Evolutionary conservation across 108 stramenopile genomes (phyloP).

Genomic region (Seminavis robusta): DNA sequence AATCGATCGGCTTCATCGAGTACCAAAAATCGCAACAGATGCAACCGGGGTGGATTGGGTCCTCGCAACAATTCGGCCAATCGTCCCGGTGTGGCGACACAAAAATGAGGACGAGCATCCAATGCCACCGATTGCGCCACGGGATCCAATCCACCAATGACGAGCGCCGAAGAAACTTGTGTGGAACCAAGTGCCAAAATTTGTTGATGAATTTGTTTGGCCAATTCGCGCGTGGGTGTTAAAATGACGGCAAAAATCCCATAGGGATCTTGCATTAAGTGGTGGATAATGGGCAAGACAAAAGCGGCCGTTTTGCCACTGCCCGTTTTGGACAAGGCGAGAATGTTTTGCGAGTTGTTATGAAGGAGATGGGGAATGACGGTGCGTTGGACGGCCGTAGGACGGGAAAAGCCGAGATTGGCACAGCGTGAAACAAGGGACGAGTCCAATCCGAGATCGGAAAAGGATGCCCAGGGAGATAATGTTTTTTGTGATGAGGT

Average conservation of each 20-base stretch:
- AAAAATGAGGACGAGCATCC: constrained; percentile 85
- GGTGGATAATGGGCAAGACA: constrained; percentile 85
- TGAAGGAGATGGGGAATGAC: constrained; percentile 65
- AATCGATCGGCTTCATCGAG: constrained; percentile 98
- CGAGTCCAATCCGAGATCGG: constrained; percentile 56
- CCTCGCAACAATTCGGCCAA: constrained; percentile 83
- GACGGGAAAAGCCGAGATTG: constrained; percentile 54
- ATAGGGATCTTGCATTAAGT: constrained; percentile 81
- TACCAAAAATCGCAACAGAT: constrained; percentile 82
- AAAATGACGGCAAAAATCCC: constrained; percentile 91
- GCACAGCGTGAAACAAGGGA: constrained; percentile 68
- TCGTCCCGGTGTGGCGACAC: constrained; percentile 95
- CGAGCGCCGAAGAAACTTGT: constrained; percentile 67
- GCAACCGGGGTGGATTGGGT: constrained; percentile 59
- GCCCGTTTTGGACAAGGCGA: constrained; percentile 78
- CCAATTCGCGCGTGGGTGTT: constrained; percentile 95
- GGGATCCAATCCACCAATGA: constrained; percentile 90
- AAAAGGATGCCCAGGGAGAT: constrained; percentile 49
- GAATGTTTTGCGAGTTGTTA: constrained; percentile 46
- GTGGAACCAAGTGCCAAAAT: constrained; percentile 84
- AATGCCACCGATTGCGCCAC: constrained; percentile 73
- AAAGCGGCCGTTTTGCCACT: constrained; percentile 93
- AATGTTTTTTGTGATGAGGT: background rate
- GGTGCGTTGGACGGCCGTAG: constrained; percentile 72
- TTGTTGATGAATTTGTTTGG: constrained; percentile 95